Evolutionary conservation across 495 filamentous ascomycete genomes (phyloP).

Genomic region (Lentithecium fluviatile): DNA sequence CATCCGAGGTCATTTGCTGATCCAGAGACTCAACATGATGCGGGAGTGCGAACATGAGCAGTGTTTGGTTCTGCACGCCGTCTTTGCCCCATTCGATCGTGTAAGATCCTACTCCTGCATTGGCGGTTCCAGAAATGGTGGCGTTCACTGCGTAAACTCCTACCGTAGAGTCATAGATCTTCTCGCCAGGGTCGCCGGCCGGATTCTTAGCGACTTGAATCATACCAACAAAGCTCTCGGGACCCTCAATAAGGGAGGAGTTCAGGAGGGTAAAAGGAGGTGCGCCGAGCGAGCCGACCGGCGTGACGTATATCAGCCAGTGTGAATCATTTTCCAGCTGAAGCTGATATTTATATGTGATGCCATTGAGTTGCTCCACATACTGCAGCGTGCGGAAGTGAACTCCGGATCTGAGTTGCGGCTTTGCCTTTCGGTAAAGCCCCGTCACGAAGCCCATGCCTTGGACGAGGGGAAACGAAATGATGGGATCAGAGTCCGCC

Average conservation of each 20-base stretch:
- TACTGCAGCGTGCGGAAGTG: slow-evolving; percentile 69
- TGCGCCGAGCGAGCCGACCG: slow-evolving; percentile 48
- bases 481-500: slow-evolving; percentile 50
- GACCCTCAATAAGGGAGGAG: slow-evolving; percentile 51
- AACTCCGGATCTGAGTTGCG: slow-evolving; percentile 69
- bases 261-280: slow-evolving; percentile 53
- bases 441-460: slow-evolving; percentile 87
- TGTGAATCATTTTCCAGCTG: slow-evolving; percentile 66
- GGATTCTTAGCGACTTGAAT: slow-evolving; percentile 81
- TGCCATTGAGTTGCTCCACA: slow-evolving; percentile 53
- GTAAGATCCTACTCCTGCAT: slow-evolving; percentile 65
- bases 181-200: slow-evolving; percentile 53
- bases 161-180: slow-evolving; percentile 71
- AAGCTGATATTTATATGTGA: slow-evolving; percentile 76
- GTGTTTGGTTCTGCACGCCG: slow-evolving; percentile 53
- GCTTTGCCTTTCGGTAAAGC: slow-evolving; percentile 67
- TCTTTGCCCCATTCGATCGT: slow-evolving; percentile 66
- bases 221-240: slow-evolving; percentile 59
- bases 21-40: slow-evolving; percentile 82
- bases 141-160: slow-evolving; percentile 70
- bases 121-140: slow-evolving; percentile 60
- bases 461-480: slow-evolving; percentile 83
- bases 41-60: slow-evolving; percentile 87
- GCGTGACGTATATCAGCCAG: slow-evolving; percentile 80
- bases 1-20: slow-evolving; percentile 56